These are phyloP conservation scores for Pulveroboletus sp. DNA, from an alignment of 768 basidiomycete species.

Conservation along the genomic window DNA sequence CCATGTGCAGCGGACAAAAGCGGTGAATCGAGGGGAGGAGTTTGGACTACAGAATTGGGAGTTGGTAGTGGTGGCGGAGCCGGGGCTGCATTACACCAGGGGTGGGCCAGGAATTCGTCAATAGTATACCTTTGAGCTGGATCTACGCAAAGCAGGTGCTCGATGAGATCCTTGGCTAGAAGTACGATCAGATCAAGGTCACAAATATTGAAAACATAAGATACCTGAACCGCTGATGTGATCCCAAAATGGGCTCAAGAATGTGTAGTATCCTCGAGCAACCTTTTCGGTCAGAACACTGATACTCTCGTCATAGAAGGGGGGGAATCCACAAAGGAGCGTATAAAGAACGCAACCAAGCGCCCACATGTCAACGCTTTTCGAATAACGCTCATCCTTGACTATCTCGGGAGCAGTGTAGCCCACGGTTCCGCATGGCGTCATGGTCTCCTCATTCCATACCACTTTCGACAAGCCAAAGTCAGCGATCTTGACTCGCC, in stretches of 20 bases:
- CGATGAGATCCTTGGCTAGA: conserved; percentile 90
- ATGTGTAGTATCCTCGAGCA: conserved; percentile 94
- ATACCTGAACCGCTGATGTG: conserved; percentile 79
- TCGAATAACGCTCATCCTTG: conserved; percentile 95
- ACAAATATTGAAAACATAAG: conserved; percentile 10
- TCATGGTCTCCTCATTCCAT: conserved; percentile 99
- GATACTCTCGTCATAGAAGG: conserved; percentile 99
- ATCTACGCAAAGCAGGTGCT: conserved; percentile 92
- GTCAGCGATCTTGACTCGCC: conserved; percentile 97
- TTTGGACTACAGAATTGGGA: conserved; percentile 44
- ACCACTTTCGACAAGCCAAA: conserved; percentile 97
- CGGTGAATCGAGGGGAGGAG: conserved; percentile 75
- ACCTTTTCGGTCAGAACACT: conserved; percentile 98
- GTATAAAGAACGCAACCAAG: conserved; percentile 99
- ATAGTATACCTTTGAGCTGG: conserved; percentile 95
- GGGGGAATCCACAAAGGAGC: conserved; percentile 92
- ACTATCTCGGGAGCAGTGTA: conserved; percentile 99
- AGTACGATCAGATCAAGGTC: conserved; percentile 10
- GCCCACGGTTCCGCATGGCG: conserved; percentile 98
- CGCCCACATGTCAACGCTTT: conserved; percentile 99
- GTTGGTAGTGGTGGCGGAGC: conserved; percentile 63
- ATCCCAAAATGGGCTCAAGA: conserved; percentile 99
- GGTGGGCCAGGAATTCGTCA: conserved; percentile 94
- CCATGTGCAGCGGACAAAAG: conserved; percentile 77
- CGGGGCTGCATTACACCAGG: conserved; percentile 81